Conservation (phyloP, 805 yeast species). For the Kluyveromyces nonfermentans region DNA sequence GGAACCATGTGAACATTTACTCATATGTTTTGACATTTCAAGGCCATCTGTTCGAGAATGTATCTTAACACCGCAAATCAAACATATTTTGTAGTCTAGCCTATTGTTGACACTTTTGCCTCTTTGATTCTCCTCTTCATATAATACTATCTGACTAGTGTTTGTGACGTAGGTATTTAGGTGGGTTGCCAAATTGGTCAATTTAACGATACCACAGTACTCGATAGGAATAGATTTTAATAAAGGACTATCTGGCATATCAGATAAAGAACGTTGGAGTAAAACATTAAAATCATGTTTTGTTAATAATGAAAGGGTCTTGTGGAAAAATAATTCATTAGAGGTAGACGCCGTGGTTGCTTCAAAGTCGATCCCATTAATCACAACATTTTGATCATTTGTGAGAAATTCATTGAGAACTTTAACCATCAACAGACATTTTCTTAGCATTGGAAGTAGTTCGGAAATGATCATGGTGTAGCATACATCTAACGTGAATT, state of each 20-base stretch:
- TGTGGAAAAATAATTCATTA: constrained; percentile 1
- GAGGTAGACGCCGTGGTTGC: constrained; percentile 2
- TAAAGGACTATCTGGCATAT: constrained; percentile 8
- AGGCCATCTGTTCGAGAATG: constrained; percentile 24
- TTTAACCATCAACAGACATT: constrained; percentile 26
- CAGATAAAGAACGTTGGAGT: background rate
- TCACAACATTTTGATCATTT: constrained; percentile 16
- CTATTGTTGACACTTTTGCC: constrained; percentile 26
- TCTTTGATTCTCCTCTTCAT: constrained; percentile 23
- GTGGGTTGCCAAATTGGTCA: constrained; percentile 44
- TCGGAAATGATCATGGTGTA: constrained; percentile 17
- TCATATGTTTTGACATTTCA: constrained; percentile 25
- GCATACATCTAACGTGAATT: background rate
- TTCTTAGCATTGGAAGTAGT: constrained; percentile 21
- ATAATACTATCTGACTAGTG: constrained; percentile 19
- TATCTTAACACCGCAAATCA: constrained; percentile 37
- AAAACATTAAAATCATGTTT: background rate
- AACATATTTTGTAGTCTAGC: constrained; percentile 37
- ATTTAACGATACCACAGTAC: constrained; percentile 45
- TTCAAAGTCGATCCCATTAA: constrained; percentile 18
- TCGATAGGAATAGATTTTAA: constrained; percentile 26
- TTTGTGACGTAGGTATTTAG: constrained; percentile 32
- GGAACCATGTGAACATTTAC: constrained; percentile 24
- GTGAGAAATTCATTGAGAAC: constrained; percentile 25
- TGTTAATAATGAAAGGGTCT: background rate